Base-by-base conservation (phyloP, 2,329 filamentous ascomycete species). In the Capronia americana region DNA sequence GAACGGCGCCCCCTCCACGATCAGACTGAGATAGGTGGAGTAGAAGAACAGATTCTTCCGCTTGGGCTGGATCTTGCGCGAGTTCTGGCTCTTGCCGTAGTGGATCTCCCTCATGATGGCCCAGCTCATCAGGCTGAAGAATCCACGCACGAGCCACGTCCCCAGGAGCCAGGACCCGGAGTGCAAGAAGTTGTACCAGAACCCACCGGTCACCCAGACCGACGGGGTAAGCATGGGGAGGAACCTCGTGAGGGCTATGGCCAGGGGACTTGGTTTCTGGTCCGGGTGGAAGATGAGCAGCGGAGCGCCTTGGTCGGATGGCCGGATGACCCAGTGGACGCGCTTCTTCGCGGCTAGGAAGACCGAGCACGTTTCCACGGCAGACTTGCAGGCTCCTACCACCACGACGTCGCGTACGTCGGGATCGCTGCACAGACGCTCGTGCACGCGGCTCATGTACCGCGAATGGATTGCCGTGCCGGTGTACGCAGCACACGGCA, bases 331-430 rank as follows among this genome's bases (percentile, higher is more conserved):
- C 64, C 64, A 66, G 28, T 53, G 48, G 4, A 66, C 64, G 14
- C 51, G 23, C 26, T 63, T 61, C 10, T 53, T 26, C 30, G 41
- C 32, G 12, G 51, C 38, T 8, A 66, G 60, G 38, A 61, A 66
- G 17, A 66, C 48, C 1, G 56, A 50, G 48, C 58, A 62, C 17
- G 59, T 30, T 12, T 66, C 64, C 17, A 56, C 50, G n/a, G 64
- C 50, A 11, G 64, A 66, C 23, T 66, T 66, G 53, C 53, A 57
- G 10, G 28, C 58, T 28, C 64, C 64, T 5, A 66, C 51, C 28
- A 66, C 64, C 10, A 66, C 56, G 6, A 65, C 63, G 41, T 65
- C 48, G 2, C 46, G 54, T 7, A 65, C 57, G 4, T 41, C 32
- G n/a, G 32, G 24, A 23, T 65, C 63, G 23, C 12, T 14, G 32